A percentile compares a stretch with the other conserved stretches of the same genome.
Conservation (phyloP, 2,329 filamentous ascomycete genomes). For the Ambrosiella beaveri region DNA sequence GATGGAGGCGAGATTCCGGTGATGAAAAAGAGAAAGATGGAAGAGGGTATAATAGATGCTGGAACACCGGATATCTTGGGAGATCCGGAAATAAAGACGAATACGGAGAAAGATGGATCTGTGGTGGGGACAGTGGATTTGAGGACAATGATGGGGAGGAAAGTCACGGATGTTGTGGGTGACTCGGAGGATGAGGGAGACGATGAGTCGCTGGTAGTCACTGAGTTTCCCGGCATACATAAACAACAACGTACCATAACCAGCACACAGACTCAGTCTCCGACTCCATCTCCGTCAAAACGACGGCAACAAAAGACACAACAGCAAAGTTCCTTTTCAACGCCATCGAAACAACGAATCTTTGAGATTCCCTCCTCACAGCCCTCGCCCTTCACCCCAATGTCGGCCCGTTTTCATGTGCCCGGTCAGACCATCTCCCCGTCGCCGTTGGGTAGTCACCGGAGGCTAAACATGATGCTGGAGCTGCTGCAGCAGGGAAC, state of each 20-base stretch:
- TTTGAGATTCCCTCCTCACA: constrained; percentile 30
- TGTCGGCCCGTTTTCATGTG: constrained; percentile 23
- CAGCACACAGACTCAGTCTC: background rate
- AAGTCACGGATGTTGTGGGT: constrained; percentile 17
- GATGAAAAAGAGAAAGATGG: background rate
- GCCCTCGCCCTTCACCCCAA: constrained; percentile 21
- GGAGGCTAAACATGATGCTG: no score
- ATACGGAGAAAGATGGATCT: background rate
- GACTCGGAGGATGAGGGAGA: constrained; percentile 23
- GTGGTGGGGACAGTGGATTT: background rate
- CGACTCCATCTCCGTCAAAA: background rate
- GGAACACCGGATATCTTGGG: background rate
- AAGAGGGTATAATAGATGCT: background rate
- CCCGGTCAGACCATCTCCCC: constrained; percentile 23
- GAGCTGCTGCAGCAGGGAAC: background rate
- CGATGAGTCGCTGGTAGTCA: background rate
- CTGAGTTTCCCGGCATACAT: no score
- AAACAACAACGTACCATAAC: background rate
- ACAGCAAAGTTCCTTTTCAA: constrained; percentile 18
- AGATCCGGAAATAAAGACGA: background rate
- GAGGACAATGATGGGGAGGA: background rate
- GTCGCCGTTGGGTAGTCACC: constrained; percentile 16
- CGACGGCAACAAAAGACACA: no score
- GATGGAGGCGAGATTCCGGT: background rate
- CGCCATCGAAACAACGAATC: constrained; percentile 20